Evolutionary conservation across 495 filamentous ascomycete species (phyloP).

Genomic region (Penicillium fimorum): DNA sequence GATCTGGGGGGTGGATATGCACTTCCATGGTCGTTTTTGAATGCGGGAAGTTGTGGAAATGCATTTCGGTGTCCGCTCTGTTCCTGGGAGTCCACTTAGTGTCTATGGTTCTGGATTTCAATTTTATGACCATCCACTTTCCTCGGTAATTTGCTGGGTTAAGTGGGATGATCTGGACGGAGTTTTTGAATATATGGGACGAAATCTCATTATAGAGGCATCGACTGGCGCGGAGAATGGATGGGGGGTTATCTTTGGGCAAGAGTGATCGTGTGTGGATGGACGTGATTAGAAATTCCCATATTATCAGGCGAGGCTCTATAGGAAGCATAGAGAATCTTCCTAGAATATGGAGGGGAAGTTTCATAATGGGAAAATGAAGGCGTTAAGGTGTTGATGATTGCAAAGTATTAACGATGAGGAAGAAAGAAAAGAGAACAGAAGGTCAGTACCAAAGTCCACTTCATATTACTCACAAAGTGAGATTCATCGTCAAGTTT

Average conservation of each 20-base stretch:
- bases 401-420: neutral
- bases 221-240: neutral
- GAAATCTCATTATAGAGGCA: slow-evolving; percentile 3
- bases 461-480: neutral
- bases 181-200: neutral
- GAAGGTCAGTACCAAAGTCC: neutral
- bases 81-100: neutral
- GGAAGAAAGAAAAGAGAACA: no score
- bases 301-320: neutral
- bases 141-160: neutral
- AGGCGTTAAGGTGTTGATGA: neutral
- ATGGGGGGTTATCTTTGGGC: neutral
- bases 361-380: neutral
- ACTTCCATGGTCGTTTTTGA: neutral
- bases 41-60: slow-evolving; percentile 3
- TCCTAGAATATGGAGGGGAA: neutral
- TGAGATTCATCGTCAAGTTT: slow-evolving; percentile 1
- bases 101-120: neutral
- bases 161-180: neutral
- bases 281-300: neutral
- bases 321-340: neutral
- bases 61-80: neutral
- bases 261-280: neutral
- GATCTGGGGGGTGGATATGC: neutral
- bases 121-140: neutral